A percentile compares a stretch with the other conserved stretches of the same genome.
phyloP scores from a whole-genome alignment of 768 basidiomycete species.

The Leucogyrophana mollusca region DNA sequence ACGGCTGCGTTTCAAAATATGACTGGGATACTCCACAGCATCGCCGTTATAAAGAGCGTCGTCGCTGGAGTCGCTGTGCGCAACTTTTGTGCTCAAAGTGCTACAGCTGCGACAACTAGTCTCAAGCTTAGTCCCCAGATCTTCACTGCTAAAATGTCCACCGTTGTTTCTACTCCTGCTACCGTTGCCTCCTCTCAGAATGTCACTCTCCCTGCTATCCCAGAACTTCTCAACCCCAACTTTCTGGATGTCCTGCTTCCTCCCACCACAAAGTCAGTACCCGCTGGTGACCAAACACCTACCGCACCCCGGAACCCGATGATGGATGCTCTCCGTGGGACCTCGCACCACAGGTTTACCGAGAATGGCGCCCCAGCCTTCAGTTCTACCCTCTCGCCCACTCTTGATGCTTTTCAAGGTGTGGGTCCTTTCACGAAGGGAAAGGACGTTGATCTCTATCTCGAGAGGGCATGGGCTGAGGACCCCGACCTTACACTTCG shows the following conservation, averaged over 20 bases:
- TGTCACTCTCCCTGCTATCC: slow-evolving; percentile 53
- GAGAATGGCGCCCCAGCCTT: slow-evolving; percentile 51
- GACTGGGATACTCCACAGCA: no score
- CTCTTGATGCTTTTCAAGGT: slow-evolving; percentile 57
- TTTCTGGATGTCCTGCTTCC: slow-evolving; percentile 62
- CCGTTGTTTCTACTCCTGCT: neutral
- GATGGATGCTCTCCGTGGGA: slow-evolving; percentile 51
- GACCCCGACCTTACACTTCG: slow-evolving; percentile 57
- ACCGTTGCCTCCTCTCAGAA: slow-evolving; percentile 36
- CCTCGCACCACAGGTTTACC: slow-evolving; percentile 45
- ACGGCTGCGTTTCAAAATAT: no score
- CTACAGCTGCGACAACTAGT: no score
- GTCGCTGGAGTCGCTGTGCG: no score
- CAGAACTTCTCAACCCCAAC: slow-evolving; percentile 54
- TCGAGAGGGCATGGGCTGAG: slow-evolving; percentile 55
- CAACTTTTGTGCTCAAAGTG: no score
- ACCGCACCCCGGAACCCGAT: slow-evolving; percentile 40
- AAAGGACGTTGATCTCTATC: slow-evolving; percentile 28
- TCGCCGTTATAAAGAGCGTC: no score
- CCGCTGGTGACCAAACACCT: neutral
- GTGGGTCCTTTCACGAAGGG: slow-evolving; percentile 28
- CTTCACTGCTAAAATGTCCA: slow-evolving; percentile 2
- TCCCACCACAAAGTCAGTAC: neutral
- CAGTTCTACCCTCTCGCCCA: slow-evolving; percentile 47
- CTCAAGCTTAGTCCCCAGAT: no score